A percentile compares a stretch with the other conserved stretches of the same genome.
phyloP scores from a whole-genome alignment of 2,329 filamentous ascomycete genomes.

The Pestalotiopsis sp. region DNA sequence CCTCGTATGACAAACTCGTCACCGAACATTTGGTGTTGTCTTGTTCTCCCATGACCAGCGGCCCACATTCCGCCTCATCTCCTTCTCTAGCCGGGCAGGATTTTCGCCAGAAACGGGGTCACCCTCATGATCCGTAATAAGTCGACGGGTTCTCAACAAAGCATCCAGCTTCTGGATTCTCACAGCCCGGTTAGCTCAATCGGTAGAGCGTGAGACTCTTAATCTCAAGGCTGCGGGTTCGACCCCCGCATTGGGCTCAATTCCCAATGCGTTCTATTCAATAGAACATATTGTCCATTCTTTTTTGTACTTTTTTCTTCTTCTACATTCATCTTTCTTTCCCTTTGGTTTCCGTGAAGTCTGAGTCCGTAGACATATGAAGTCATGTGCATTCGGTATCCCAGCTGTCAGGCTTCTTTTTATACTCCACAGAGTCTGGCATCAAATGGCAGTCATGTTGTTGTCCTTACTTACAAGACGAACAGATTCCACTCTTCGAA shows the following conservation, averaged over 20 bases:
- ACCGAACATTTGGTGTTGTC: not conserved
- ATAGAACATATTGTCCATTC: not conserved
- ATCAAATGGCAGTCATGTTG: too few species aligned
- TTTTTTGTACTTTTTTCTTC: not conserved
- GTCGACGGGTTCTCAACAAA: not conserved
- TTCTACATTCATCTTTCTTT: too few species aligned
- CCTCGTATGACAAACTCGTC: not conserved
- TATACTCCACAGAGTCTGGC: too few species aligned
- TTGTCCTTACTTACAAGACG: too few species aligned
- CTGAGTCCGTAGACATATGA: too few species aligned
- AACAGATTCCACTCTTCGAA: too few species aligned
- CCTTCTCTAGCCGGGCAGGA: not conserved
- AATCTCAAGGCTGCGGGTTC: conserved; percentile 36
- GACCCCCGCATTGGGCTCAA: conserved; percentile 44
- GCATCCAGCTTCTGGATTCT: not conserved
- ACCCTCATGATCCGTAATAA: not conserved
- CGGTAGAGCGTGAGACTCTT: conserved; percentile 72
- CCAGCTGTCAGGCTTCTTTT: too few species aligned
- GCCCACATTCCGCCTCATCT: not conserved
- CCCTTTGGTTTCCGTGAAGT: too few species aligned
- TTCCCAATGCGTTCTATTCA: conserved; percentile 26
- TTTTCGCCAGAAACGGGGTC: not conserved
- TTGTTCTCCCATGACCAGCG: not conserved
- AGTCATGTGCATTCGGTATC: too few species aligned
- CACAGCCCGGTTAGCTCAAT: conserved; percentile 60